phyloP scores from a whole-genome alignment of 2,329 filamentous ascomycete genomes.

The Drechslerella coelobrocha region DNA sequence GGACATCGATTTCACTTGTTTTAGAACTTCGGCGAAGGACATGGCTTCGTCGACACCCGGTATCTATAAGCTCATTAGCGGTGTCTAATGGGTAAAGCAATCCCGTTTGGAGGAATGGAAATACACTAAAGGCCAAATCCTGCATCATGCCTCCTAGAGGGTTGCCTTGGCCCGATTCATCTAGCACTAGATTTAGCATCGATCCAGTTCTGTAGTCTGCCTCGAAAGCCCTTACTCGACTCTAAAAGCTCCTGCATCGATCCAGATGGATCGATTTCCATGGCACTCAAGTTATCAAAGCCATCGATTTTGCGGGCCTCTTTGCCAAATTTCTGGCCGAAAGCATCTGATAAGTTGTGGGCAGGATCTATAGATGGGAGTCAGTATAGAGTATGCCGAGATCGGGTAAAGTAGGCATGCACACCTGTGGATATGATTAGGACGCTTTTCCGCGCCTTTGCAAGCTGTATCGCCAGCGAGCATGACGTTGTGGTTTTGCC shows the following conservation, averaged over 20 bases:
- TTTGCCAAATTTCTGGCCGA: conserved; percentile 99
- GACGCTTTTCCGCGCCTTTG: conserved; percentile 91
- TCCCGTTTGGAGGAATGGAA: conserved; percentile 55
- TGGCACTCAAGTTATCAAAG: conserved; percentile 91
- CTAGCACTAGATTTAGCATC: conserved; percentile 29
- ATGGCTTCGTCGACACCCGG: conserved; percentile 99
- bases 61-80: conserved; percentile 67
- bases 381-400: conserved; percentile 11
- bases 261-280: conserved; percentile 99
- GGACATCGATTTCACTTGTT: conserved; percentile 97
- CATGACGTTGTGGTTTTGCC: conserved; percentile 99
- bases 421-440: conserved; percentile 88
- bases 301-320: conserved; percentile 91
- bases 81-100: not conserved
- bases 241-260: conserved; percentile 92
- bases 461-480: conserved; percentile 96
- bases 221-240: conserved; percentile 41
- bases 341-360: conserved; percentile 96
- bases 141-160: conserved; percentile 96
- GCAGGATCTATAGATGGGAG: conserved; percentile 69
- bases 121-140: conserved; percentile 90
- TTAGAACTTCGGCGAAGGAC: conserved; percentile 98
- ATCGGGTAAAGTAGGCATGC: not conserved
- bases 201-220: not conserved
- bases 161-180: conserved; percentile 52